phyloP scores from a whole-genome alignment of 2,329 filamentous ascomycete species.

The Xylariaceae sp. region DNA sequence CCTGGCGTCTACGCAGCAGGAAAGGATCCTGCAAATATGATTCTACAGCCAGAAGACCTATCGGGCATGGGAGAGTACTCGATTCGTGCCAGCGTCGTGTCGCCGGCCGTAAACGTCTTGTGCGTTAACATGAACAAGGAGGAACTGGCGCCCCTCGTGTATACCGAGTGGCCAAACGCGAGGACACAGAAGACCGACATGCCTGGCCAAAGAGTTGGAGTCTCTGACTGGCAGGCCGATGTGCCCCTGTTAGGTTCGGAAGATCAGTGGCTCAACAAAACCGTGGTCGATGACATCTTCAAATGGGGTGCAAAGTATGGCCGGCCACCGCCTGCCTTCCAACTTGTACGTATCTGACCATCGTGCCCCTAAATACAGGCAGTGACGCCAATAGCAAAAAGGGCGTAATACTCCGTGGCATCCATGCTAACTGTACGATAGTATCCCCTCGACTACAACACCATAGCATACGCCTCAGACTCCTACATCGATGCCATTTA shows the following conservation, averaged over 20 bases:
- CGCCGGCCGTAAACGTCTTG: constrained; percentile 65
- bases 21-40: constrained; percentile 53
- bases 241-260: constrained; percentile 29
- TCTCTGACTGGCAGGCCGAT: constrained; percentile 35
- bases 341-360: constrained; percentile 34
- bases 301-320: constrained; percentile 53
- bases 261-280: constrained; percentile 46
- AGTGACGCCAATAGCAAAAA: neutral
- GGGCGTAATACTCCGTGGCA: neutral
- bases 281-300: constrained; percentile 65
- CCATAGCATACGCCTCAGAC: constrained; percentile 52
- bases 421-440: constrained; percentile 23
- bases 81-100: constrained; percentile 63
- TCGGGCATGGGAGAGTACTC: constrained; percentile 64
- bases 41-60: constrained; percentile 63
- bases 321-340: constrained; percentile 50
- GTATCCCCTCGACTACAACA: constrained; percentile 60
- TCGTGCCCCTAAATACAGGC: neutral
- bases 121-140: constrained; percentile 59
- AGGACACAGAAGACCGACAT: constrained; percentile 33
- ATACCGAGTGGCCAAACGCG: constrained; percentile 51
- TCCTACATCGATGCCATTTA: constrained; percentile 53
- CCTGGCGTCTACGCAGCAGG: constrained; percentile 61
- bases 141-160: constrained; percentile 62
- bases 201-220: constrained; percentile 32